Evolutionary conservation across 345 rosid species (phyloP).

Genomic region (Lepidium aucheri): DNA sequence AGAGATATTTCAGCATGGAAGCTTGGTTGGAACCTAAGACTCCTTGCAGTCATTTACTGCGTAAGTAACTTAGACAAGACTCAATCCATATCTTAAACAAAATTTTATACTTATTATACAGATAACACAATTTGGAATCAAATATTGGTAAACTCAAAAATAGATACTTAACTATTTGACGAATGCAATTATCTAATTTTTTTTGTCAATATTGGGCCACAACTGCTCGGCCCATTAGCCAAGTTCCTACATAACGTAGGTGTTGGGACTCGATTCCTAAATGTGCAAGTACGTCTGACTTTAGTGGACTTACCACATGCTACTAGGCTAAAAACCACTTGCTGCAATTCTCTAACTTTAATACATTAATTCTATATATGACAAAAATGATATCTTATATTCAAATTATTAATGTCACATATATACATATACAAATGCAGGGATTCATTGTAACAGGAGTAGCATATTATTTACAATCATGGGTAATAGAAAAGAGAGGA

Average conservation of each 20-base stretch:
- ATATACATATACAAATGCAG: conserved; percentile 27
- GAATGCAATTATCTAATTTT: not conserved
- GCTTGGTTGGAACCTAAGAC: conserved; percentile 74
- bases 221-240: too few species aligned
- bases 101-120: too few species aligned
- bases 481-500: conserved; percentile 86
- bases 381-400: not conserved
- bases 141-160: too few species aligned
- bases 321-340: too few species aligned
- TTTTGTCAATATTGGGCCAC: too few species aligned
- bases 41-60: conserved; percentile 70
- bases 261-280: too few species aligned
- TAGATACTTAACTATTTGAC: too few species aligned
- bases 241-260: too few species aligned
- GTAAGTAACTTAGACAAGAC: conserved; percentile 26
- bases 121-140: too few species aligned
- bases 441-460: conserved; percentile 86
- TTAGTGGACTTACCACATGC: too few species aligned
- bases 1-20: conserved; percentile 70
- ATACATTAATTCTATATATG: not conserved
- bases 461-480: conserved; percentile 79
- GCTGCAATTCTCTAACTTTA: not conserved
- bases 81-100: too few species aligned
- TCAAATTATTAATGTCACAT: not conserved
- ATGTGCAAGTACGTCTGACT: too few species aligned